Evolutionary conservation across 1,139 yeast genomes (phyloP), one percentile per base, ranked within the genome.

Genomic region (Candida dubliniensis): DNA sequence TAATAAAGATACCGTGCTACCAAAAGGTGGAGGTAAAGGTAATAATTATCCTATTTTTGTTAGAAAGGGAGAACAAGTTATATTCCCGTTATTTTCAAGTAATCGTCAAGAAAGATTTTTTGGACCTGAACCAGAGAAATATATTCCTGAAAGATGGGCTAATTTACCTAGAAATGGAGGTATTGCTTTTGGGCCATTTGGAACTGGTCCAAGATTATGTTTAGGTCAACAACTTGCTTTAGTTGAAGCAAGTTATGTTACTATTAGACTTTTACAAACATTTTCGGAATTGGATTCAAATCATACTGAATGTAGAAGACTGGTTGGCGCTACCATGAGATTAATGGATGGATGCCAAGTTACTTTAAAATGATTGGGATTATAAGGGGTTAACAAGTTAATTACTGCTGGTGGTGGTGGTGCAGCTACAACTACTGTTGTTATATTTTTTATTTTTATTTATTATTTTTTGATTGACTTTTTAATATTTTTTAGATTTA

Each of bases 121-220:
- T 64, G 84, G 84, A 26, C 59, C 67, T 36, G 78, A 77, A 45
- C 71, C 79, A 8, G 49, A 52, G 5, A 69, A 52, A 36, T 77
- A 69, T 61, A 62, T 64, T 34, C 82, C 82, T 4, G 80, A 76
- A 49, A 66, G 82, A 44, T 76, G 81, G 80, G 57, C 46, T 29
- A 58, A 58, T 42, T 42, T 49, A 23, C 50, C 52, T 11, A 60
- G 58, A 47, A 54, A 57, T 40, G 66, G 71, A 65, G 66, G 71
- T 65, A 62, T 65, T 11, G 47, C 43, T 6, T 66, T 61, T 49
- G 56, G 64, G 43, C 71, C 71, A 31, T 66, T 66, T 51, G 63
- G 63, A 38, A 65, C 68, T 45, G 70, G 71, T 11, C 69, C 70
- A 32, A 52, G 71, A 47, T 58, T 62, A 27, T 64, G 70, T 45